These are phyloP conservation scores for Eucalyptus curtisii DNA, from an alignment of 345 rosid species.

Conservation along the genomic window DNA sequence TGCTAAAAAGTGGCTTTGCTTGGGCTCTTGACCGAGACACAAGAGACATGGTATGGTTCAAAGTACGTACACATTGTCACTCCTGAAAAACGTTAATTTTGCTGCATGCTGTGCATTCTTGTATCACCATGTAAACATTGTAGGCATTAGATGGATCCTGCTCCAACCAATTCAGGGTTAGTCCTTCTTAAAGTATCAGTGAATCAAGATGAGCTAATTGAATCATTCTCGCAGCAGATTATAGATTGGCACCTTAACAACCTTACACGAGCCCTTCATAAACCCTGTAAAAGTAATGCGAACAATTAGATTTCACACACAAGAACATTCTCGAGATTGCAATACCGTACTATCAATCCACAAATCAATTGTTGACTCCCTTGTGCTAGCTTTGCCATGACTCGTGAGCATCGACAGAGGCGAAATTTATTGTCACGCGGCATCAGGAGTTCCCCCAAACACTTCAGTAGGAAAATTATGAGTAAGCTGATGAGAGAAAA, in stretches of 20 bases:
- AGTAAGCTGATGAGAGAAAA: neutral
- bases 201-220: neutral
- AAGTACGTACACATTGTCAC: slow-evolving; percentile 2
- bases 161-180: neutral
- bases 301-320: neutral
- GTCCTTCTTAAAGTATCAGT: neutral
- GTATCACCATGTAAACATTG: neutral
- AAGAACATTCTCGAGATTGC: neutral
- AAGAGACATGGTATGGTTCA: slow-evolving; percentile 24
- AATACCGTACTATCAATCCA: neutral
- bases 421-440: neutral
- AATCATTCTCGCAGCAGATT: neutral
- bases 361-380: neutral
- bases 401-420: neutral
- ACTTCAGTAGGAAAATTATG: slow-evolving; percentile 19
- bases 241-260: neutral
- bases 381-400: neutral
- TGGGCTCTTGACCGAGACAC: slow-evolving; percentile 28
- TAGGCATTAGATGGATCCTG: neutral
- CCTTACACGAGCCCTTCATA: neutral
- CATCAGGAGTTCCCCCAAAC: slow-evolving; percentile 55
- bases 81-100: neutral
- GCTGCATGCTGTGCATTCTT: neutral
- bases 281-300: neutral
- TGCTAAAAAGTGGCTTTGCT: slow-evolving; percentile 26